Percentiles rank a stretch among this genome's conserved stretches.
Conservation (phyloP, 768 basidiomycete genomes). For the Naganishia onofrii region DNA sequence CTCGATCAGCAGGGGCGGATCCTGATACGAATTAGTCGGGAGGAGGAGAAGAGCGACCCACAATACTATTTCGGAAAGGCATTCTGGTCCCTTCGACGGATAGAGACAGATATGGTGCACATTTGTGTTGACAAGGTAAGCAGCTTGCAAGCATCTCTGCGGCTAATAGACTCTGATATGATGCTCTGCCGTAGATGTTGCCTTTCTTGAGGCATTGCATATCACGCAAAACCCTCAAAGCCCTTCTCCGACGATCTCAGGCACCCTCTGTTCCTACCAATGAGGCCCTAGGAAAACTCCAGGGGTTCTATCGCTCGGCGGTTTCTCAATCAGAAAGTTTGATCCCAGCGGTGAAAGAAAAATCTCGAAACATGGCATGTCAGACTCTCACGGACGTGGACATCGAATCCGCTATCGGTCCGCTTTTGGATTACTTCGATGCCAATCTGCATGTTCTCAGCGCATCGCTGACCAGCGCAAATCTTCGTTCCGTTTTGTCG, state of each 20-base stretch:
- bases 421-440: conserved; percentile 94
- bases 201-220: conserved; percentile 86
- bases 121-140: conserved; percentile 94
- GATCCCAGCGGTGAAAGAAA: conserved; percentile 39
- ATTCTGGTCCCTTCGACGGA: conserved; percentile 80
- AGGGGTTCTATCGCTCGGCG: conserved; percentile 72
- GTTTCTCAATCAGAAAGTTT: conserved; percentile 44
- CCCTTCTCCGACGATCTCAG: conserved; percentile 51
- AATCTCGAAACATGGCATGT: conserved; percentile 29
- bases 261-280: conserved; percentile 68
- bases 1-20: conserved; percentile 82
- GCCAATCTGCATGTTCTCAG: conserved; percentile 87
- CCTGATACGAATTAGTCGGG: conserved; percentile 88
- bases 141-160: conserved; percentile 26
- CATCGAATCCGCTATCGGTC: conserved; percentile 85
- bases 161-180: not conserved
- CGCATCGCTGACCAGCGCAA: conserved; percentile 74
- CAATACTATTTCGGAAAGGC: conserved; percentile 96
- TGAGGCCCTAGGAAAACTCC: conserved; percentile 81
- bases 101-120: conserved; percentile 91
- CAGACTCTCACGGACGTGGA: conserved; percentile 75
- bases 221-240: conserved; percentile 58
- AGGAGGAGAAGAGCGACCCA: conserved; percentile 96
- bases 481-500: conserved; percentile 86
- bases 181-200: conserved; percentile 67